A percentile compares a stretch with the other conserved stretches of the same genome.
These are phyloP conservation scores for Gyromitra esculenta DNA, from an alignment of 2,329 filamentous ascomycete genomes.

Conservation along the genomic window DNA sequence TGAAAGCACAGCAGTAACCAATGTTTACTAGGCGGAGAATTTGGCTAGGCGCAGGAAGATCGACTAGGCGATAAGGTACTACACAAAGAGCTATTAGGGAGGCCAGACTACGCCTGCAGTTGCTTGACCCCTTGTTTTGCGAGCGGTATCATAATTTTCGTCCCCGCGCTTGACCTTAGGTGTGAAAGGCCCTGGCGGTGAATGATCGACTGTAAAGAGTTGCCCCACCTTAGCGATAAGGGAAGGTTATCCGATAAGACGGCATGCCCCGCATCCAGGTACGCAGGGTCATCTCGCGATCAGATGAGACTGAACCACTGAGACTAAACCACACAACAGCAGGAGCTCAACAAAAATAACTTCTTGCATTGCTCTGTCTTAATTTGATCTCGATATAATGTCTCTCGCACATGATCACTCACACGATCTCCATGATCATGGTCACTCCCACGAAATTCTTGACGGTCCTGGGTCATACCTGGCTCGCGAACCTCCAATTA, in stretches of 20 bases:
- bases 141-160: neutral
- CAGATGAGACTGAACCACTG: constrained; percentile 11
- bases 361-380: neutral
- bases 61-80: neutral
- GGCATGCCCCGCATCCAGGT: constrained; percentile 21
- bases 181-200: neutral
- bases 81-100: too few species aligned
- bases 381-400: constrained; percentile 29
- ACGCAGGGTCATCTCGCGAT: neutral
- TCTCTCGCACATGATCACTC: constrained; percentile 51
- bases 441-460: constrained; percentile 94
- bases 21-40: neutral
- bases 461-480: constrained; percentile 91
- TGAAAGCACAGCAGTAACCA: neutral
- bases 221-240: constrained; percentile 25
- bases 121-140: too few species aligned
- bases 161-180: neutral
- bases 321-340: constrained; percentile 13
- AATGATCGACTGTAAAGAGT: neutral
- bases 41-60: neutral
- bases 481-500: constrained; percentile 90
- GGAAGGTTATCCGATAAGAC: constrained; percentile 15
- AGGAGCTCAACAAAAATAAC: neutral
- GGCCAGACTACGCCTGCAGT: too few species aligned
- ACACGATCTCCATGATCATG: constrained; percentile 71